Percentiles rank a stretch among this genome's conserved stretches.
Conservation (phyloP, 2,329 filamentous ascomycete genomes). For the Claviceps purpurea region DNA sequence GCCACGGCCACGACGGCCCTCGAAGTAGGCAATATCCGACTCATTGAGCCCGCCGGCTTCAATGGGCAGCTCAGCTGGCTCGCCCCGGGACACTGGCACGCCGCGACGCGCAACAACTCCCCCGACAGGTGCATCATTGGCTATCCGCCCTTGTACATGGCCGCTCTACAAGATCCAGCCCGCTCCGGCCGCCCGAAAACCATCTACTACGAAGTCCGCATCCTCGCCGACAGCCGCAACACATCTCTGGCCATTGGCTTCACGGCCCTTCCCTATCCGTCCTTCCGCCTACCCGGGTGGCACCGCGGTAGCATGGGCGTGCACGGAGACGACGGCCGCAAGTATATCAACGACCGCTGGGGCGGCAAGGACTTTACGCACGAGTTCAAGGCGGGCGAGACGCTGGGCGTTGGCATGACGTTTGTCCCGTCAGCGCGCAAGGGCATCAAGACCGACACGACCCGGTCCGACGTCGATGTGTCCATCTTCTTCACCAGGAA, state of each 20-base stretch:
- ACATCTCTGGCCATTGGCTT: constrained; percentile 54
- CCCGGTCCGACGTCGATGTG: constrained; percentile 15
- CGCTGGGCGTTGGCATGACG: constrained; percentile 58
- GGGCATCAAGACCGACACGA: constrained; percentile 5
- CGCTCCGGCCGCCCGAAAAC: constrained; percentile 29
- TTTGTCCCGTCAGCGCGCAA: constrained; percentile 26
- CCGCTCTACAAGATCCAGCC: constrained; percentile 43
- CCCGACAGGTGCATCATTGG: constrained; percentile 52
- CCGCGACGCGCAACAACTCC: constrained; percentile 26
- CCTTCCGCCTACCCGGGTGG: constrained; percentile 70
- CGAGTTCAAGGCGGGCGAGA: constrained; percentile 51
- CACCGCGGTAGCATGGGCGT: constrained; percentile 61
- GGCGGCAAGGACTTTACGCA: constrained; percentile 57
- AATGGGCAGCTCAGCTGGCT: constrained; percentile 31
- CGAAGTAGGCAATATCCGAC: constrained; percentile 35
- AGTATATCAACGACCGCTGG: constrained; percentile 62
- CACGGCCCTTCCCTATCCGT: constrained; percentile 60
- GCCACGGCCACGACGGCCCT: constrained; percentile 33
- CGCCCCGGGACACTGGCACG: constrained; percentile 39
- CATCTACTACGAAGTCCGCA: constrained; percentile 60
- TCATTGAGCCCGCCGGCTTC: constrained; percentile 38
- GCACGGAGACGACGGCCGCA: constrained; percentile 68
- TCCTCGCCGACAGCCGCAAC: constrained; percentile 33
- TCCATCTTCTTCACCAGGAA: constrained; percentile 55
- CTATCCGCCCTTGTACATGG: constrained; percentile 56